Percentiles rank a stretch among this genome's conserved stretches.
Conservation (phyloP, 345 rosid species). For the Odontarrhena argentea region DNA sequence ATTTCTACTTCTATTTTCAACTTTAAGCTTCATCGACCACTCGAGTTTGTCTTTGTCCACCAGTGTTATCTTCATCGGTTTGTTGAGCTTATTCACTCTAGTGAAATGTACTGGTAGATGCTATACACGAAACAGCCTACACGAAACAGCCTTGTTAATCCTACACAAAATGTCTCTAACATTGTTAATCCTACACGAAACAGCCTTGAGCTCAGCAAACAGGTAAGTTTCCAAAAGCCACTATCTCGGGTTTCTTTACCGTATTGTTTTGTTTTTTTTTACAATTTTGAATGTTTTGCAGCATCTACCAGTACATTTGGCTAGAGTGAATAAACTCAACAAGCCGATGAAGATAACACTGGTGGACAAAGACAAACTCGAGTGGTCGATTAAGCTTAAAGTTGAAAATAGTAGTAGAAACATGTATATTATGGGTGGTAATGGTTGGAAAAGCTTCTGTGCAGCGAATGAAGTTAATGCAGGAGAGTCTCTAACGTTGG, state of each 20-base stretch:
- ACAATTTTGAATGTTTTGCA: constrained; percentile 10
- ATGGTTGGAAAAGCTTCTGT: constrained; percentile 25
- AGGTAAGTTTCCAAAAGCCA: constrained; percentile 1
- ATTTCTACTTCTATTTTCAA: neutral
- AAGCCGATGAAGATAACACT: constrained; percentile 8
- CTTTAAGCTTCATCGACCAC: constrained; percentile 25
- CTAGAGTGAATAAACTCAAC: constrained; percentile 10
- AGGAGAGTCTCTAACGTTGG: constrained; percentile 16
- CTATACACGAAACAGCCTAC: too few relatives aligned
- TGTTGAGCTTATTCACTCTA: constrained; percentile 11
- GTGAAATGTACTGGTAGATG: constrained; percentile 14
- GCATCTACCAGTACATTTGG: constrained; percentile 19
- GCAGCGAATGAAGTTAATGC: neutral
- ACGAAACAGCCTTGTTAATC: too few relatives aligned
- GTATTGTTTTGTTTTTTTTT: neutral
- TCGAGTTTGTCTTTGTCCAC: constrained; percentile 24
- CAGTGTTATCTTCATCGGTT: constrained; percentile 6
- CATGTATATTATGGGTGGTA: constrained; percentile 19
- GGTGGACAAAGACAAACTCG: constrained; percentile 23
- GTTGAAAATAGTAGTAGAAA: neutral
- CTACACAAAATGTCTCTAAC: too few relatives aligned
- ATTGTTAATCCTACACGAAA: neutral
- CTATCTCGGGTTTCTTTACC: neutral
- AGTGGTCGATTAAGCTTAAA: constrained; percentile 26
- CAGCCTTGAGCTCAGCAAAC: constrained; percentile 19